Conservation (phyloP, 306 rosid species). For the Vigna reflexopilosa region DNA sequence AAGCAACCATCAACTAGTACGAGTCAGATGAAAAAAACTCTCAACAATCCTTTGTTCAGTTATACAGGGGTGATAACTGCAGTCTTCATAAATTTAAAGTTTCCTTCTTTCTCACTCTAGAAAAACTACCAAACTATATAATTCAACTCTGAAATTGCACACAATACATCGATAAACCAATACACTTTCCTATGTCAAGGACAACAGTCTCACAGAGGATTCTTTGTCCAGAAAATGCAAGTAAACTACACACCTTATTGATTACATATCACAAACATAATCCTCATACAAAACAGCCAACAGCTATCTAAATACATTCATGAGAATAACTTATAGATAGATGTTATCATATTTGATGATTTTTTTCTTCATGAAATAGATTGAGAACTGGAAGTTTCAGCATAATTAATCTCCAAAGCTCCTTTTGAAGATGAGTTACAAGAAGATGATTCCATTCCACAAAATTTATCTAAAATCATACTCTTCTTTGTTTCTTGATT, state of each 20-base stretch:
- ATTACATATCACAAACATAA: background rate
- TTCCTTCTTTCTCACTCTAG: background rate
- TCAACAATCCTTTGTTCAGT: no score
- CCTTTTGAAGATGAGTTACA: conserved; percentile 30
- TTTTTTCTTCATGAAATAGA: background rate
- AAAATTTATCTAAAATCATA: background rate
- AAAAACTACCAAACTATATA: background rate
- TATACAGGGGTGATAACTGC: background rate
- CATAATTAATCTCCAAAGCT: background rate
- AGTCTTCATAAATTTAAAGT: background rate
- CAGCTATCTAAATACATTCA: no score
- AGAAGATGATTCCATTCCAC: conserved; percentile 39
- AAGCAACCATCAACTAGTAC: no score
- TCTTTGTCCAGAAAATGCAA: background rate
- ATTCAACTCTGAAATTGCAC: background rate
- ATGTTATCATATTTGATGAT: no score
- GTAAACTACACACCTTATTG: background rate
- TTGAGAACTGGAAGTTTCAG: background rate
- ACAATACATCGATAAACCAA: background rate
- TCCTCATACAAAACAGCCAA: background rate
- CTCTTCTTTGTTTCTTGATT: background rate
- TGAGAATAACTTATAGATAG: no score
- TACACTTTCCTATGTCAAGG: background rate
- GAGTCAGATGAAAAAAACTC: no score
- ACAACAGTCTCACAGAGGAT: background rate